Evolutionary conservation across 2,329 filamentous ascomycete species (phyloP), one percentile per base, ranked within the genome.

Genomic region (Talaromyces marneffei): DNA sequence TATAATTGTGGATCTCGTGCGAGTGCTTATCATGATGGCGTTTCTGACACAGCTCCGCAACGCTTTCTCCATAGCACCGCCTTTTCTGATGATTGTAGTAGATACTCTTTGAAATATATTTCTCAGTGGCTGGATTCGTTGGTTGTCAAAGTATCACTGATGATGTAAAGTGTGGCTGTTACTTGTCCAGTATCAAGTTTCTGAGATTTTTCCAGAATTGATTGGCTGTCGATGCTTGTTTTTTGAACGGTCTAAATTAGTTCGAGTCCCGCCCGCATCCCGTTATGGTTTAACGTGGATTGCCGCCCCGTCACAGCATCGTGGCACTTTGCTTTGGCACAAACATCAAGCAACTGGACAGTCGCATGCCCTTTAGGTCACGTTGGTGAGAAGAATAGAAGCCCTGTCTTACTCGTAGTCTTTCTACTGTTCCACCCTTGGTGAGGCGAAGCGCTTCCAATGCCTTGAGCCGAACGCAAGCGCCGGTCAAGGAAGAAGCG

Each of bases 41-140:
- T 5, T 10, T 18, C 52, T 31, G 33, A 69, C 63, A 58, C 67
- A 77, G 75, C 64, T 84, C 82, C 55, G 82, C 79, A 63, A 83
- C 23, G 42, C 52, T 16, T 39, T 54, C 3, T 44, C 20, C 29
- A 29, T 35, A 20, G 52, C 52, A 55, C 52, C 25, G 52, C 52
- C 52, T 40, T 55, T 20, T 55, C 14, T 39, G 16, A 18, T n/a
- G n/a, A 29, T 5, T 27, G 20, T n/a, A 27, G 29, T n/a, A 53
- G 50, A 25, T 10, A 35, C 8, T n/a, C n/a, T 53, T 37, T 23
- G n/a, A 37, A 53, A 10, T 33, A 10, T 33, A 14, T 27, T 52
- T 61, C 55, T 67, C 64, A 70, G 72, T 77, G 75, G 74, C 73
- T 73, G 68, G 70, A 75, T 70, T 65, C 72, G 74, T 75, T 76